A percentile compares a stretch with the other conserved stretches of the same genome.
These are phyloP conservation scores for Trichosporon ovoides DNA, from an alignment of 1,284 basidiomycete genomes.

Conservation along the genomic window DNA sequence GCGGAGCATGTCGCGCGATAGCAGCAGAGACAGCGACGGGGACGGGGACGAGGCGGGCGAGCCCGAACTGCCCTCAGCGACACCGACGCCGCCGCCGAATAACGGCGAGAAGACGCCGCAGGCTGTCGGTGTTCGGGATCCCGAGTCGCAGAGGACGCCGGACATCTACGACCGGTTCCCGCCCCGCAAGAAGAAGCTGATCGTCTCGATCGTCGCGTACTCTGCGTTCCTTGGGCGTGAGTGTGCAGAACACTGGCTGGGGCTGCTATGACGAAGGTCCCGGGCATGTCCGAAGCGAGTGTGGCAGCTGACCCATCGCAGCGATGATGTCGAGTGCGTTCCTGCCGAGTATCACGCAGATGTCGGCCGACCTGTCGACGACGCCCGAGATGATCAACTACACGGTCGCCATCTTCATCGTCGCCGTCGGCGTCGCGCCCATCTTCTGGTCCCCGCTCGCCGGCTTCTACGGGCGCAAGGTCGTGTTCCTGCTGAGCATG, in stretches of 20 bases:
- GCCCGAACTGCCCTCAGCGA: not conserved
- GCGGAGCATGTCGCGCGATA: not conserved
- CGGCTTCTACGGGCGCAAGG: conserved; percentile 58
- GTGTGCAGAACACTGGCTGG: conserved; percentile 29
- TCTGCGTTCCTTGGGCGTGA: conserved; percentile 55
- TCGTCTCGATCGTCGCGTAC: conserved; percentile 56
- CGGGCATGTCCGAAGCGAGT: too few relatives aligned
- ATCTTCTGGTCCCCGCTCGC: conserved; percentile 57
- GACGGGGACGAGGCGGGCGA: not conserved
- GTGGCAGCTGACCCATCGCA: conserved; percentile 29
- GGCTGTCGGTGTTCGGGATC: not conserved
- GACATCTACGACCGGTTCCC: conserved; percentile 57
- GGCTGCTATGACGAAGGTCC: not conserved
- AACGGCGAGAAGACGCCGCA: not conserved
- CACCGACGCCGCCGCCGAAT: not conserved
- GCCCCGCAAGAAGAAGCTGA: conserved; percentile 50
- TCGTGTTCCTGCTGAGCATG: conserved; percentile 59
- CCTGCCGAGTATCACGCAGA: conserved; percentile 63
- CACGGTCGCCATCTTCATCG: conserved; percentile 51
- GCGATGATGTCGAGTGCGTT: conserved; percentile 65
- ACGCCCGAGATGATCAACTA: conserved; percentile 58
- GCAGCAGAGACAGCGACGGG: too few relatives aligned
- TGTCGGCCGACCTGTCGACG: conserved; percentile 59
- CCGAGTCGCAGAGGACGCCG: conserved; percentile 7
- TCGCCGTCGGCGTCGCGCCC: conserved; percentile 47